Conservation (phyloP, 345 rosid species). For the Ceriops zippeliana region DNA sequence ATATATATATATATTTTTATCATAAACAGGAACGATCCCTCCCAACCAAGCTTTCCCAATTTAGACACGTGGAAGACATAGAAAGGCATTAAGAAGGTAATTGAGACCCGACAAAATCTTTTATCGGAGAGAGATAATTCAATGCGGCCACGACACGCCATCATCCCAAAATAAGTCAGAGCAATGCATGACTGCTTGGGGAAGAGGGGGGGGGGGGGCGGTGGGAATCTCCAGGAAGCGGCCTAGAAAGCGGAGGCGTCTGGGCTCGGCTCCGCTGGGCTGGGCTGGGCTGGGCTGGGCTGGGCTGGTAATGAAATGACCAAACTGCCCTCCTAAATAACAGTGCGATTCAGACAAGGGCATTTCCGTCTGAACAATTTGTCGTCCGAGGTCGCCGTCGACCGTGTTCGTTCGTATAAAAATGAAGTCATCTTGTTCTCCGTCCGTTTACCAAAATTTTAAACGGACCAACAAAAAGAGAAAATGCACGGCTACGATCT, state of each 20-base stretch:
- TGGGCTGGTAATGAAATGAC: too few species aligned
- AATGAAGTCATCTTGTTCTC: not conserved
- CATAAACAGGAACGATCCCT: too few species aligned
- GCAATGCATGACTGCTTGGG: too few species aligned
- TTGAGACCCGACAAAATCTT: slow-evolving; percentile 13
- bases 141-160: slow-evolving; percentile 29
- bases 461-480: too few species aligned
- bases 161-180: not conserved
- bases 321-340: not conserved
- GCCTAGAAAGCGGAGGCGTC: too few species aligned
- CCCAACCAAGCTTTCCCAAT: not conserved
- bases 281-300: too few species aligned
- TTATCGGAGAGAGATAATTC: slow-evolving; percentile 10
- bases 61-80: not conserved
- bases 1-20: too few species aligned
- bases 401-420: not conserved
- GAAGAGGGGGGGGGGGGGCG: too few species aligned
- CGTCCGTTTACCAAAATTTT: not conserved
- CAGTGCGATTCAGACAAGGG: not conserved
- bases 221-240: too few species aligned
- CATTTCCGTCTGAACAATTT: not conserved
- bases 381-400: not conserved
- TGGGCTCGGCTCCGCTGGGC: too few species aligned
- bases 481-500: too few species aligned
- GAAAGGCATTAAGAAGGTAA: slow-evolving; percentile 16